These are phyloP conservation scores for Daldinia concentrica DNA, from an alignment of 495 filamentous ascomycete genomes.

Conservation along the genomic window DNA sequence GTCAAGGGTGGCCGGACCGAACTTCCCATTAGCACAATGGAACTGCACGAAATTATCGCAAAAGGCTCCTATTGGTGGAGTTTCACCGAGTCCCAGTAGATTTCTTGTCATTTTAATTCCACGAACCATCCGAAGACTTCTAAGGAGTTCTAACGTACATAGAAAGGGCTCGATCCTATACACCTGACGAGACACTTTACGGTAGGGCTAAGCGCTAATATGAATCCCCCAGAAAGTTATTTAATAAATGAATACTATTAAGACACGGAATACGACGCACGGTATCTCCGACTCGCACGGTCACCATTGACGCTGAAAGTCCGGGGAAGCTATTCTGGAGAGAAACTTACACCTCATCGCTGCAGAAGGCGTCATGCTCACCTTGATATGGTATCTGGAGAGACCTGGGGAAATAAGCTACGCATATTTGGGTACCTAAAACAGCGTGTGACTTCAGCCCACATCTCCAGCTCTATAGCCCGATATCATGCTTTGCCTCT, in stretches of 20 bases:
- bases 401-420: background rate
- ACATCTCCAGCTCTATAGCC: background rate
- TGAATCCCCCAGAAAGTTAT: conserved; percentile 4
- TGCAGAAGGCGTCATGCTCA: background rate
- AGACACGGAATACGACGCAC: conserved; percentile 20
- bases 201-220: conserved; percentile 13
- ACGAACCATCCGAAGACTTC: conserved; percentile 31
- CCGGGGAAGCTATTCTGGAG: conserved; percentile 5
- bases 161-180: conserved; percentile 16
- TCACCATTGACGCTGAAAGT: conserved; percentile 2
- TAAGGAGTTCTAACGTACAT: conserved; percentile 17
- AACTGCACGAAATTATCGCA: conserved; percentile 39
- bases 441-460: background rate
- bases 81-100: conserved; percentile 6
- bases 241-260: conserved; percentile 6
- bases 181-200: conserved; percentile 3
- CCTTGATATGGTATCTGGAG: background rate
- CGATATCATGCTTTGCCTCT: background rate
- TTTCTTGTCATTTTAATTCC: conserved; percentile 26
- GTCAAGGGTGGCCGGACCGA: conserved; percentile 38
- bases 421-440: background rate
- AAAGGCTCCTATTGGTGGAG: conserved; percentile 37
- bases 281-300: conserved; percentile 14
- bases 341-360: background rate
- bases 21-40: conserved; percentile 35